Evolutionary conservation across 371 early-diverging fungal genomes (phyloP).

Genomic region (Paraphysoderma sedebokerense): DNA sequence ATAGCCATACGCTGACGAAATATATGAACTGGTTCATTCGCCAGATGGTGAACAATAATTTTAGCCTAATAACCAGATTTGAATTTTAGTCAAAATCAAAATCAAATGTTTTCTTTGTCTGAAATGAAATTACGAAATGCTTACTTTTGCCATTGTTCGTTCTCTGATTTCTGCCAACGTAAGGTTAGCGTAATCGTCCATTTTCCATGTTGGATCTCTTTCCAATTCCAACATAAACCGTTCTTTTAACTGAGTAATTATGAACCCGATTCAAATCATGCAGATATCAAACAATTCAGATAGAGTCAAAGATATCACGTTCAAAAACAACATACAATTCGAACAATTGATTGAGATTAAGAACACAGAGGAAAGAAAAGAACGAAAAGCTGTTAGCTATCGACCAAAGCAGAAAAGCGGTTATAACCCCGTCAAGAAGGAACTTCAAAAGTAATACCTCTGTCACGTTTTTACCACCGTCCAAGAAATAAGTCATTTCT

Average conservation of each 20-base stretch:
- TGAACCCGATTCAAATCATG: too few species aligned
- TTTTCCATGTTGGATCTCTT: slow-evolving; percentile 68
- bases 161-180: slow-evolving; percentile 58
- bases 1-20: slow-evolving; percentile 69
- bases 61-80: slow-evolving; percentile 39
- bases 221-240: slow-evolving; percentile 71
- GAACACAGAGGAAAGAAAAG: too few species aligned
- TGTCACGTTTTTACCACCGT: slow-evolving; percentile 52
- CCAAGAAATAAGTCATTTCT: slow-evolving; percentile 61
- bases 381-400: background rate
- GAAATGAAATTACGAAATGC: background rate
- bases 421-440: too few species aligned
- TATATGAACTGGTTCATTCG: slow-evolving; percentile 49
- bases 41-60: slow-evolving; percentile 51
- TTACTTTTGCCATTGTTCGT: slow-evolving; percentile 69
- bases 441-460: too few species aligned
- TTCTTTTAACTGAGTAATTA: slow-evolving; percentile 36
- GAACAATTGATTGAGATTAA: too few species aligned
- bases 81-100: background rate
- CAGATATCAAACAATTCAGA: too few species aligned
- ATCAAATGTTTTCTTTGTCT: background rate
- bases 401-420: too few species aligned
- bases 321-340: too few species aligned
- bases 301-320: too few species aligned
- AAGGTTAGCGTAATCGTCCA: slow-evolving; percentile 63